Base-by-base conservation (phyloP, 2,329 filamentous ascomycete genomes). In the Ophioceras dolichostomum region DNA sequence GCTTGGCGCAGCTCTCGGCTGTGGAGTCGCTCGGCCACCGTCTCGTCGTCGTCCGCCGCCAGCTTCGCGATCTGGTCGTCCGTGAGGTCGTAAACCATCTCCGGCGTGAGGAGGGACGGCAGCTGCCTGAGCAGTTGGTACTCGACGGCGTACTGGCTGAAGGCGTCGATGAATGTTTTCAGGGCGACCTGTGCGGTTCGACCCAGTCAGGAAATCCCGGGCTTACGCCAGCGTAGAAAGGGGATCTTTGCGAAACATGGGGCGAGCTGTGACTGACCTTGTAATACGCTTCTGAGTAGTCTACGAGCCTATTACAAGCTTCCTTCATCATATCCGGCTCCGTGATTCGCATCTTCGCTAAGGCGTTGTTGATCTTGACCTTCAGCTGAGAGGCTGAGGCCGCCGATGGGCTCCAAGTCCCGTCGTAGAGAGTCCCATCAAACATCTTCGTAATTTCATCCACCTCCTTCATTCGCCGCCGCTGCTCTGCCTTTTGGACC, bases 221-320 rank as follows among this genome's bases (percentile, higher is more conserved):
- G n/a, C n/a, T n/a, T n/a, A n/a, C n/a, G n/a, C n/a, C n/a, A n/a
- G n/a, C n/a, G n/a, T n/a, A n/a, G n/a, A n/a, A n/a, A n/a, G n/a
- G n/a, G n/a, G n/a, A n/a, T n/a, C n/a, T n/a, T n/a, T n/a, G n/a
- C n/a, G 16, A 35, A 29, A 16, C 9, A 21, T 10, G 14, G 9
- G 5, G 10, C 5, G 7, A 10, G 2, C 9, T 27, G 43, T 40
- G 14, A 33, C 14, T 21, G 22, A 17, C 62, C 54, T 65, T 60
- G 48, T 67, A 67, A 43, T 65, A 67, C 2, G 62, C 60, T 35
- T 62, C 45, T 55, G 65, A 60, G 34, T 53, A 56, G 39, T 64
- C 55, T 6, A 58, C 39, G 9, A 57, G 58, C 36, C 60, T 52
- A 1, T 50, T 56, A 14, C 56, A 58, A 4, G 60, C 59, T 40